Evolutionary conservation across 2,329 filamentous ascomycete species (phyloP).

Genomic region (Thielaviopsis cerberus): DNA sequence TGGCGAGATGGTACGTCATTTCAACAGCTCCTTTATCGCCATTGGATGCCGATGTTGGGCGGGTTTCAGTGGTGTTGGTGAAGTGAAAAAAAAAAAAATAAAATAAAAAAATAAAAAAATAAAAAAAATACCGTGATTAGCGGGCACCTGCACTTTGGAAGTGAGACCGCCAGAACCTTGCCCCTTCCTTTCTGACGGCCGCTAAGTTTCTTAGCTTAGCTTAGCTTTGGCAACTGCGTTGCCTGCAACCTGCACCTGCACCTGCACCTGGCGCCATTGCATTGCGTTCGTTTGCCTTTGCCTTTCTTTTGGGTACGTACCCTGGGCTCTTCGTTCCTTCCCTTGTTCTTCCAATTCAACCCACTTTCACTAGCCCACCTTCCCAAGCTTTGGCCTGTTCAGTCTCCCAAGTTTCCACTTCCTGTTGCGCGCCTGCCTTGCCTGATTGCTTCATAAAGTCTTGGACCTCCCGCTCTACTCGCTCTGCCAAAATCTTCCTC

Average conservation of each 20-base stretch:
- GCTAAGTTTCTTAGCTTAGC: not conserved
- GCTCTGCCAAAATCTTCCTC: not conserved
- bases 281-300: not conserved
- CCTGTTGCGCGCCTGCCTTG: not conserved
- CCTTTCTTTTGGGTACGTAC: not conserved
- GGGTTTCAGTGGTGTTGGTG: no score
- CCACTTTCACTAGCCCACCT: not conserved
- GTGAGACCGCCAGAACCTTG: not conserved
- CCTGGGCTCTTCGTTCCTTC: not conserved
- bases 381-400: not conserved
- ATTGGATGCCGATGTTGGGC: no score
- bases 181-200: constrained; percentile 4
- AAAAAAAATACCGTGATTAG: not conserved
- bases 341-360: not conserved
- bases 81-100: no score
- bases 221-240: no score
- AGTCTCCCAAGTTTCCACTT: not conserved
- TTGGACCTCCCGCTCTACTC: not conserved
- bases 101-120: no score
- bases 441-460: not conserved
- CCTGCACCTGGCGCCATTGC: not conserved
- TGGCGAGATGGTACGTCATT: no score
- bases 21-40: no score
- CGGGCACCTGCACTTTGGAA: not conserved
- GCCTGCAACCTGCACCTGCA: no score